Percentiles rank a stretch among this genome's conserved stretches.
These are phyloP conservation scores for Auricularia heimuer DNA, from an alignment of 768 basidiomycete species.

Conservation along the genomic window DNA sequence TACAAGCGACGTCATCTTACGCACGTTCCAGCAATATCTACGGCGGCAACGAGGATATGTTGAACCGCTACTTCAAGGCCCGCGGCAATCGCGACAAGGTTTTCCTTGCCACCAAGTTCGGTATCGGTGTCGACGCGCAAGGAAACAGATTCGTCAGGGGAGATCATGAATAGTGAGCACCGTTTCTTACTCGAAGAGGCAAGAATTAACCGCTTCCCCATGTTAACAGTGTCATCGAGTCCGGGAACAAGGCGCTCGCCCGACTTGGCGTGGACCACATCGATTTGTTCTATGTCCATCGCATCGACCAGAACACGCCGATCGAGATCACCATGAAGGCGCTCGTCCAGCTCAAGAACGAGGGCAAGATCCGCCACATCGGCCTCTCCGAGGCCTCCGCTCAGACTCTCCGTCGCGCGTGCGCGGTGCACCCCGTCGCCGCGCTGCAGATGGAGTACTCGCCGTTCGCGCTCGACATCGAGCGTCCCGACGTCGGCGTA, in stretches of 20 bases:
- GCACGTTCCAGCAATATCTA: not conserved
- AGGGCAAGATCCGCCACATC: conserved; percentile 13
- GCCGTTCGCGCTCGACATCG: conserved; percentile 11
- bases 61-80: conserved; percentile 1
- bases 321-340: conserved; percentile 15
- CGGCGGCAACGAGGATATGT: not conserved
- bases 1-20: not conserved
- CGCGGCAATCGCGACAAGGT: conserved; percentile 8
- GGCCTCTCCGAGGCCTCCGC: conserved; percentile 13
- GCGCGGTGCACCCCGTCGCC: conserved; percentile 10
- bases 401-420: conserved; percentile 12
- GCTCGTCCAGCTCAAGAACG: conserved; percentile 12
- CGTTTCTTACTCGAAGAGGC: not conserved
- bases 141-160: not conserved
- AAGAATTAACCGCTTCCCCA: not conserved
- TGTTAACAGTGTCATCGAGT: not conserved
- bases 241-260: conserved; percentile 7
- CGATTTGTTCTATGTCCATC: conserved; percentile 13
- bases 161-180: not conserved
- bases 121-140: not conserved
- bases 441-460: conserved; percentile 16
- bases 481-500: conserved; percentile 16
- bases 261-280: conserved; percentile 11
- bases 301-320: conserved; percentile 14
- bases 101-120: conserved; percentile 16